Evolutionary conservation across 345 rosid genomes (phyloP).

Genomic region (Laguncularia racemosa): DNA sequence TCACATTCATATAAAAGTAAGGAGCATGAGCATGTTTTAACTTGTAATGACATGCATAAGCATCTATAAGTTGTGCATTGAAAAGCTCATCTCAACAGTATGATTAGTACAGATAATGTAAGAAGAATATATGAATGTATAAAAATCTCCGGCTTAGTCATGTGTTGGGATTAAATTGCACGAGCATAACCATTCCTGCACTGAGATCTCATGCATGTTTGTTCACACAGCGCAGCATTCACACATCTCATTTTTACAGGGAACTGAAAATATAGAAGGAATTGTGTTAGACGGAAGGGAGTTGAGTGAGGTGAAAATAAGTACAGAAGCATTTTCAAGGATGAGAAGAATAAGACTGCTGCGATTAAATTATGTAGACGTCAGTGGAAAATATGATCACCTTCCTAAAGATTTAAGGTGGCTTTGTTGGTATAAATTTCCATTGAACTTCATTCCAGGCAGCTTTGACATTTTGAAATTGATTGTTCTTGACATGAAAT

Average conservation of each 20-base stretch:
- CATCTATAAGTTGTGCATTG: no score
- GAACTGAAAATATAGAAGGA: constrained; percentile 8
- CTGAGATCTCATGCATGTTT: no score
- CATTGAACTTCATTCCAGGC: background rate
- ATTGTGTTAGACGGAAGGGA: background rate
- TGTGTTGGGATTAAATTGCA: no score
- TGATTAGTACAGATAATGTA: no score
- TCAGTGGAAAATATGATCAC: constrained; percentile 2
- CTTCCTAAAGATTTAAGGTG: constrained; percentile 10
- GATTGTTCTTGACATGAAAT: constrained; percentile 4
- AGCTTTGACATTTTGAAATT: background rate
- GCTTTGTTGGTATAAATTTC: constrained; percentile 12
- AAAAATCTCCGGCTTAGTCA: no score
- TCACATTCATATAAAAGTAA: no score
- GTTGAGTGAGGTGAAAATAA: background rate
- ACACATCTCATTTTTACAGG: background rate
- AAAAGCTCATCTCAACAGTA: no score
- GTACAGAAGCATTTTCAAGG: constrained; percentile 9
- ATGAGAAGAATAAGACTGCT: constrained; percentile 10
- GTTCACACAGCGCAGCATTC: no score
- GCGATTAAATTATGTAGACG: constrained; percentile 1
- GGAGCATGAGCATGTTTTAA: no score
- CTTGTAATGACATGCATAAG: no score
- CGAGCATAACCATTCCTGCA: no score
- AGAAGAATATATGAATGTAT: no score